These are phyloP conservation scores for Yarrowia porcina DNA, from an alignment of 805 yeast species.

Conservation along the genomic window DNA sequence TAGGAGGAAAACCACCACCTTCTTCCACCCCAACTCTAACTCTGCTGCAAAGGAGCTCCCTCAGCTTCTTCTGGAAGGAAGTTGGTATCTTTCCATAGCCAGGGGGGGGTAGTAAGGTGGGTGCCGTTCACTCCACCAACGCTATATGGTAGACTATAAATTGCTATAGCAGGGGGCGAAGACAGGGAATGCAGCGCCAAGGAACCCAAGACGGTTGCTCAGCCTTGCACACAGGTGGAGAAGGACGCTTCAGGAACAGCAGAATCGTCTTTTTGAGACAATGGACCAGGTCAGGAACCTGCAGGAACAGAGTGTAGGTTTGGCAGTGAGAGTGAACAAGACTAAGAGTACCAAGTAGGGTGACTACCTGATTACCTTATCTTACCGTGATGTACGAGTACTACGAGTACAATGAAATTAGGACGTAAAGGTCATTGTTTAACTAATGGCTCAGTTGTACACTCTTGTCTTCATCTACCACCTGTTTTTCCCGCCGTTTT, in stretches of 20 bases:
- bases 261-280: too few relatives aligned
- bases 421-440: too few relatives aligned
- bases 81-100: neutral
- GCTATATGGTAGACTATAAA: neutral
- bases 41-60: neutral
- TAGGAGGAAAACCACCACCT: too few relatives aligned
- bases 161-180: neutral
- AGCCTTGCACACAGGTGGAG: neutral
- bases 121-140: neutral
- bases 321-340: neutral
- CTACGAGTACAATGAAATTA: too few relatives aligned
- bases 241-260: neutral
- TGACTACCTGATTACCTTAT: too few relatives aligned
- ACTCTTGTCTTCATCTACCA: too few relatives aligned
- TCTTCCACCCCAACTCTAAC: neutral
- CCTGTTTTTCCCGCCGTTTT: too few relatives aligned
- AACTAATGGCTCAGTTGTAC: too few relatives aligned
- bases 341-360: too few relatives aligned
- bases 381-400: too few relatives aligned
- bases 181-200: neutral
- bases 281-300: neutral
- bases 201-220: neutral
- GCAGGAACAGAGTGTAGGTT: conserved; percentile 8
- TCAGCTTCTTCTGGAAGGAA: neutral
- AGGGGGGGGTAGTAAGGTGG: too few relatives aligned